Conservation (phyloP, 139 green algal genomes). For the Ulvella scutata region DNA sequence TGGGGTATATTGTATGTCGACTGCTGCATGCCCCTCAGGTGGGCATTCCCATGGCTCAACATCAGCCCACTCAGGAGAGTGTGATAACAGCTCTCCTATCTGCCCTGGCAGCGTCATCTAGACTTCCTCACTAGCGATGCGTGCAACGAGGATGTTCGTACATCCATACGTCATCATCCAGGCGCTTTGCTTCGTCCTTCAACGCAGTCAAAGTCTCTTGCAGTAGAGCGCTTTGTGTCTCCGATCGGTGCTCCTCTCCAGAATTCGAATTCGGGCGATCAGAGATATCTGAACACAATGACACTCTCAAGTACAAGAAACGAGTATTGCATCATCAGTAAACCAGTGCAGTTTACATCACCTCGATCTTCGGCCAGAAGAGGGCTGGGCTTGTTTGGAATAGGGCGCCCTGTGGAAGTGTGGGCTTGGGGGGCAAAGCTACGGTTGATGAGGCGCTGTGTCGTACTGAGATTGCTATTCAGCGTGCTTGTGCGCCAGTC, state of each 20-base stretch:
- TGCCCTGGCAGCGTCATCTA: too few species aligned
- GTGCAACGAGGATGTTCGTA: slow-evolving; percentile 4
- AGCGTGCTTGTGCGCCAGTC: neutral
- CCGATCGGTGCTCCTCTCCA: neutral
- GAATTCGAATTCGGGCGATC: neutral
- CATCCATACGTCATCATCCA: slow-evolving; percentile 1
- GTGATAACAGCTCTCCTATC: neutral
- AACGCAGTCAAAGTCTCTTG: neutral
- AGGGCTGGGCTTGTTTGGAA: neutral
- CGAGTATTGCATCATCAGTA: neutral
- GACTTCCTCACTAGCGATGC: slow-evolving; percentile 4
- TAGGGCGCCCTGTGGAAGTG: neutral
- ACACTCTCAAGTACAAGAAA: neutral
- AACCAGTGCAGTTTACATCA: neutral
- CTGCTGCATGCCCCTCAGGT: slow-evolving; percentile 14
- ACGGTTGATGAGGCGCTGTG: neutral
- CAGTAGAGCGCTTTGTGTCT: neutral
- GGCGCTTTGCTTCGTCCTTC: neutral
- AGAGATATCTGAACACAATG: neutral
- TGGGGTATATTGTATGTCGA: slow-evolving; percentile 29
- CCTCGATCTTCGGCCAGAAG: neutral
- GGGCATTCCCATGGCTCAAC: slow-evolving; percentile 15
- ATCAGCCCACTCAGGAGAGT: slow-evolving; percentile 32
- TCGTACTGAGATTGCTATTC: neutral
- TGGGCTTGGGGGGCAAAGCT: neutral